These are phyloP conservation scores for Chalara sp. DNA, from an alignment of 2,329 filamentous ascomycete species.

Conservation along the genomic window DNA sequence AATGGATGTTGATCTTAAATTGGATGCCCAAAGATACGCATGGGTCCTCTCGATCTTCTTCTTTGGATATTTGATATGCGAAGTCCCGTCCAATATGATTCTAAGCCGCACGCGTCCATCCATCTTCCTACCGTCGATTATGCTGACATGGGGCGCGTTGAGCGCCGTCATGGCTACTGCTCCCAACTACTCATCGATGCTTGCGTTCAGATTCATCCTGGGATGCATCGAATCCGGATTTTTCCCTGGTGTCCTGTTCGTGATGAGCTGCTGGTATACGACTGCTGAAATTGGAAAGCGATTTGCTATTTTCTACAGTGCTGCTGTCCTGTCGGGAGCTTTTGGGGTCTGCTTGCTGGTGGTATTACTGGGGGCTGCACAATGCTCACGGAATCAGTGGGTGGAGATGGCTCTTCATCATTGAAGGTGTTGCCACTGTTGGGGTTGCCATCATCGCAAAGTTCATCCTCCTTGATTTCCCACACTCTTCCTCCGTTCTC, in stretches of 20 bases:
- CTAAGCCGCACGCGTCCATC: conserved; percentile 37
- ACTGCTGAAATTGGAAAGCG: conserved; percentile 49
- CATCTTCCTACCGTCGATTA: conserved; percentile 35
- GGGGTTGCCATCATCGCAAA: too few relatives aligned
- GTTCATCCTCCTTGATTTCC: too few relatives aligned
- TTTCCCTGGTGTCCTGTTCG: conserved; percentile 22
- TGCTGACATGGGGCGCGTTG: conserved; percentile 41
- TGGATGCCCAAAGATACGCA: conserved; percentile 13
- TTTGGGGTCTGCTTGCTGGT: conserved; percentile 26
- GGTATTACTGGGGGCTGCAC: not conserved
- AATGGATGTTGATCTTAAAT: conserved; percentile 41
- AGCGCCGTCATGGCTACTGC: conserved; percentile 44
- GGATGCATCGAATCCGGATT: conserved; percentile 20
- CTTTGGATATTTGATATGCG: conserved; percentile 43
- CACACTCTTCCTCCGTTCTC: too few relatives aligned
- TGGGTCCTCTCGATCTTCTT: conserved; percentile 32
- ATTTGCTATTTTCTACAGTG: conserved; percentile 28
- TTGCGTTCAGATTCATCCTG: conserved; percentile 25
- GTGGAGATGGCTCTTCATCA: too few relatives aligned
- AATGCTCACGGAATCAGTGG: too few relatives aligned
- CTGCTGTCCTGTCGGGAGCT: conserved; percentile 30
- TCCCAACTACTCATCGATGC: conserved; percentile 38
- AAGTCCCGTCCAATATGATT: conserved; percentile 40
- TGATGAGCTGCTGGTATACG: conserved; percentile 57
- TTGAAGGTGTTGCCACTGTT: too few relatives aligned